Evolutionary conservation across 2,329 filamentous ascomycete species (phyloP).

Genomic region (Trichoderma breve): DNA sequence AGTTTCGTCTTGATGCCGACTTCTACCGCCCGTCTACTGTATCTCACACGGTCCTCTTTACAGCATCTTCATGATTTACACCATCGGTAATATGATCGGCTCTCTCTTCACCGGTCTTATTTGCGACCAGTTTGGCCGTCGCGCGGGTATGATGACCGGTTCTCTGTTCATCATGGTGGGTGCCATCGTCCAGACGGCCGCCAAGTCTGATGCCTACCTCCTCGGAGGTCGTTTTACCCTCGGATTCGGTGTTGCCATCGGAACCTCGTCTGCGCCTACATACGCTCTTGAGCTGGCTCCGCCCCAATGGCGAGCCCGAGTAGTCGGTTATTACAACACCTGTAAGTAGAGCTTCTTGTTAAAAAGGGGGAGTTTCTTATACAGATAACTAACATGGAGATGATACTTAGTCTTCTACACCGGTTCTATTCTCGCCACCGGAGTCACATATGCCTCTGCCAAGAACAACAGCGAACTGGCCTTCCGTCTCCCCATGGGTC

Average conservation of each 20-base stretch:
- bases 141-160: slow-evolving; percentile 42
- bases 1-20: slow-evolving; percentile 4
- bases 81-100: slow-evolving; percentile 43
- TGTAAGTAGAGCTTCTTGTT: slow-evolving; percentile 27
- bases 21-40: background rate
- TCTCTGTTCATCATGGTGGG: slow-evolving; percentile 42
- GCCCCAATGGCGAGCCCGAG: slow-evolving; percentile 48
- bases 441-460: slow-evolving; percentile 51
- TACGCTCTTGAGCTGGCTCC: slow-evolving; percentile 51
- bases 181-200: slow-evolving; percentile 39
- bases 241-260: slow-evolving; percentile 49
- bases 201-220: slow-evolving; percentile 40
- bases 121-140: slow-evolving; percentile 42
- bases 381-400: background rate
- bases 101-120: slow-evolving; percentile 41
- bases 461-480: slow-evolving; percentile 35
- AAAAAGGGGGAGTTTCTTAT: background rate
- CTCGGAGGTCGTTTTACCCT: slow-evolving; percentile 54
- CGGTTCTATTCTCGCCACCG: slow-evolving; percentile 54
- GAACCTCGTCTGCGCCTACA: slow-evolving; percentile 39
- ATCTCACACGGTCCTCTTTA: background rate
- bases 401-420: slow-evolving; percentile 35
- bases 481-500: slow-evolving; percentile 39
- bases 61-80: slow-evolving; percentile 45
- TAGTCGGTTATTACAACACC: slow-evolving; percentile 42